phyloP scores from a whole-genome alignment of 2,329 filamentous ascomycete species.

The Hirsutella minnesotensis region DNA sequence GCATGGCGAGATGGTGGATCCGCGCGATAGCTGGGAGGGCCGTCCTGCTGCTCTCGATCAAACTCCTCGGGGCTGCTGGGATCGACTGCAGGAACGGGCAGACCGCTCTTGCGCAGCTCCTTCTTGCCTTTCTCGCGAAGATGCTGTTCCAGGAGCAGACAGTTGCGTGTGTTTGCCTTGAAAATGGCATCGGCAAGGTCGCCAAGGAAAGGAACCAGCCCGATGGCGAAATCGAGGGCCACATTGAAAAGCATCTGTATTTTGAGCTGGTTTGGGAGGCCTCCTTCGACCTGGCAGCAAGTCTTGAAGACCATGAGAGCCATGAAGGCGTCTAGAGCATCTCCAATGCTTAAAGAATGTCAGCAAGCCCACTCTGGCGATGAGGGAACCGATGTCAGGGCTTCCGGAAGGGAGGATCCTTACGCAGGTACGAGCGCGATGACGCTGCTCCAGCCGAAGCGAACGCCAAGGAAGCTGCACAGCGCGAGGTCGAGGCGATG shows the following conservation, averaged over 20 bases:
- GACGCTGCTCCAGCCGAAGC: constrained; percentile 81
- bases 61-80: constrained; percentile 41
- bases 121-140: constrained; percentile 57
- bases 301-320: constrained; percentile 64
- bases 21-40: constrained; percentile 15
- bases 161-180: constrained; percentile 68
- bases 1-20: constrained; percentile 13
- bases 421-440: constrained; percentile 75
- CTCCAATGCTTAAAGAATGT: constrained; percentile 50
- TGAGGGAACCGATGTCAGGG: too few species aligned
- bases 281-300: constrained; percentile 64
- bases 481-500: constrained; percentile 78
- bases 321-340: constrained; percentile 60
- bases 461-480: constrained; percentile 69
- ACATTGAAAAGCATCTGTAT: constrained; percentile 75
- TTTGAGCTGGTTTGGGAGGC: constrained; percentile 50
- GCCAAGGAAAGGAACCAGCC: constrained; percentile 64
- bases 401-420: constrained; percentile 24
- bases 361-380: neutral
- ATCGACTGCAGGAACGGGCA: constrained; percentile 33
- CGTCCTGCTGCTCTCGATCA: constrained; percentile 25
- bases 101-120: constrained; percentile 34
- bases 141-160: constrained; percentile 54
- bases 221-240: constrained; percentile 58
- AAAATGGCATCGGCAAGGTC: constrained; percentile 62